phyloP scores from a whole-genome alignment of 495 filamentous ascomycete species.

The Penicillium bovifimosum region DNA sequence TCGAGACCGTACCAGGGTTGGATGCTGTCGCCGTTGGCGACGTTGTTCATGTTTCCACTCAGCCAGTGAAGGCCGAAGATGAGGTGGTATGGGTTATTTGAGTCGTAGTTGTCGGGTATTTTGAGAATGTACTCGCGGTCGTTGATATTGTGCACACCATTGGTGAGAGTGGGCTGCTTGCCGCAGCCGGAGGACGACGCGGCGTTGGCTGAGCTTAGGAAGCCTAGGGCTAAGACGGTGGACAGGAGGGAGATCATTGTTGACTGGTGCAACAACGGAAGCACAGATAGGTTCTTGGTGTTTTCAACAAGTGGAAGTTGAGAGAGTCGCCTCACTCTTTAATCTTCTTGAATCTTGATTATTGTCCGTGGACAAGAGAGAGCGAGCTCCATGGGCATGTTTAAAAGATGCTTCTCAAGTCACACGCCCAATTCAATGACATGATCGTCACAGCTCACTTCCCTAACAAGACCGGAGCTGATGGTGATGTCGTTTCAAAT shows the following conservation, averaged over 20 bases:
- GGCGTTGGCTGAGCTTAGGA: constrained; percentile 6
- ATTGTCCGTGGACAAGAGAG: neutral
- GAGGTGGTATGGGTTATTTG: constrained; percentile 32
- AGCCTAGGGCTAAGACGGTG: constrained; percentile 1
- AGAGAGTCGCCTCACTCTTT: neutral
- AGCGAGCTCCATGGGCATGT: neutral
- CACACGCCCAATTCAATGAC: neutral
- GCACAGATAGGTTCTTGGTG: neutral
- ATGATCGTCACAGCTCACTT: neutral
- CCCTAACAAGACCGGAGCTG: too few species aligned
- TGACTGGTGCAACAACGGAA: neutral
- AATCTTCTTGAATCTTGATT: neutral
- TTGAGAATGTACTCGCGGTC: constrained; percentile 31
- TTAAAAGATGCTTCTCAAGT: neutral
- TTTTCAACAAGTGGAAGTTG: neutral
- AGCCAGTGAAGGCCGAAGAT: constrained; percentile 40
- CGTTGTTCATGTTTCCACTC: constrained; percentile 33
- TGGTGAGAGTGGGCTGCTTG: constrained; percentile 28
- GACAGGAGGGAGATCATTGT: constrained; percentile 7
- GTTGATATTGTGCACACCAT: constrained; percentile 26
- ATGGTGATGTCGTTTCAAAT: too few species aligned
- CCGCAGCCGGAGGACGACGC: constrained; percentile 35
- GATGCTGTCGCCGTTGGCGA: constrained; percentile 19
- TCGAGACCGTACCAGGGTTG: constrained; percentile 37
- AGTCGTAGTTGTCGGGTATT: constrained; percentile 37